phyloP scores from a whole-genome alignment of 805 yeast genomes.

The Scheffersomyces stipitis region DNA sequence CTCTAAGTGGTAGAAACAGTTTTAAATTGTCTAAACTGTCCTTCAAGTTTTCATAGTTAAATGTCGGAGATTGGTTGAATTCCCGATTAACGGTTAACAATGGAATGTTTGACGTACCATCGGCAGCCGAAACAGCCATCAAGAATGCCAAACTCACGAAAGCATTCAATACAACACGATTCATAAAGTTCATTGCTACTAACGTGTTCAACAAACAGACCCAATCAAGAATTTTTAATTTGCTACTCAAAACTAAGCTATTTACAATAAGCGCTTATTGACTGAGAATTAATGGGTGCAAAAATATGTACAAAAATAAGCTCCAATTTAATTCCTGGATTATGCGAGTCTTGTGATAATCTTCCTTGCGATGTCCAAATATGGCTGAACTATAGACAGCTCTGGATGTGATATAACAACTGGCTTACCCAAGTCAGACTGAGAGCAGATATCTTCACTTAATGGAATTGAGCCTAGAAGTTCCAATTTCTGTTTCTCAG shows the following conservation, averaged over 20 bases:
- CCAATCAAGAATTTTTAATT: too few species aligned
- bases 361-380: constrained; percentile 47
- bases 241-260: not conserved
- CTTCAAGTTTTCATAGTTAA: too few species aligned
- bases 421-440: constrained; percentile 68
- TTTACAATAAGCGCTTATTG: not conserved
- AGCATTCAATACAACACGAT: too few species aligned
- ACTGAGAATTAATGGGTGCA: not conserved
- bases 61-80: too few species aligned
- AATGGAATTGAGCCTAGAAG: constrained; percentile 71
- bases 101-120: too few species aligned
- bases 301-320: too few species aligned
- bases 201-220: too few species aligned
- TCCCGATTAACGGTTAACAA: too few species aligned
- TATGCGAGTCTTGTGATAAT: constrained; percentile 18
- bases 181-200: too few species aligned
- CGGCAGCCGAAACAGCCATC: too few species aligned
- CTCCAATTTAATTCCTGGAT: too few species aligned
- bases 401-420: constrained; percentile 47
- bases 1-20: constrained; percentile 4
- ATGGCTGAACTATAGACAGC: constrained; percentile 39
- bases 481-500: constrained; percentile 44
- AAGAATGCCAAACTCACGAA: too few species aligned
- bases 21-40: constrained; percentile 4
- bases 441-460: constrained; percentile 54